Conservation (phyloP, 1,284 basidiomycete species). For the Ganoderma lucidum region DNA sequence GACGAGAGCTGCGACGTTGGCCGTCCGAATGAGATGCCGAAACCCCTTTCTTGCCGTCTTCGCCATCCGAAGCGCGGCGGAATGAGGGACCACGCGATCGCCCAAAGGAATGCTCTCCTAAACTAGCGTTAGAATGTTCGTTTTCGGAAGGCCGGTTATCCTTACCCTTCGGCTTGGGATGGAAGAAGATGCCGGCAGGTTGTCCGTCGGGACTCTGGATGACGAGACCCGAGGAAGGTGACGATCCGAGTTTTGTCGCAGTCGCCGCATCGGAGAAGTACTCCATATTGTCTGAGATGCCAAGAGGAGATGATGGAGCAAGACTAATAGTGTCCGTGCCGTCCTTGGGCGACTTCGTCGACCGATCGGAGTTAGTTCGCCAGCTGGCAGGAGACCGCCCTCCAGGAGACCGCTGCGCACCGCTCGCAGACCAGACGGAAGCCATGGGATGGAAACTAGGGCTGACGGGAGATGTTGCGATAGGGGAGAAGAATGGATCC, state of each 20-base stretch:
- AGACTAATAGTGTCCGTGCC: constrained; percentile 44
- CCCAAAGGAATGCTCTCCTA: constrained; percentile 15
- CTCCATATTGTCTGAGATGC: constrained; percentile 80
- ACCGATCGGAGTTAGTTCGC: constrained; percentile 67
- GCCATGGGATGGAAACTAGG: constrained; percentile 58
- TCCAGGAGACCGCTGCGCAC: constrained; percentile 51
- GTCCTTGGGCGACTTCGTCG: constrained; percentile 61
- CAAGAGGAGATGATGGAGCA: constrained; percentile 77
- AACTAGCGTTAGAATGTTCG: constrained; percentile 6
- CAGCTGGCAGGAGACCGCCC: constrained; percentile 53
- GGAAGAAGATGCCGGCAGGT: constrained; percentile 94
- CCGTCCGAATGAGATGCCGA: constrained; percentile 11
- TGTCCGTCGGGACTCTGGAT: constrained; percentile 94
- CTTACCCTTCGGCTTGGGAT: constrained; percentile 65
- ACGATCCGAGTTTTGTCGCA: constrained; percentile 74
- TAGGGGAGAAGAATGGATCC: constrained; percentile 91
- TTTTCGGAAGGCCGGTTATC: constrained; percentile 28
- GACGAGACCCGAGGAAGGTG: constrained; percentile 87
- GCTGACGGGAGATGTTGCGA: constrained; percentile 88
- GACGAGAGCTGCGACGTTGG: constrained; percentile 26
- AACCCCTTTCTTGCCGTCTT: constrained; percentile 25
- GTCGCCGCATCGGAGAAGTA: constrained; percentile 87
- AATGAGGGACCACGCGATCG: constrained; percentile 30
- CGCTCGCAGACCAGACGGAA: constrained; percentile 51
- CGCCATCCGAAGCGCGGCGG: constrained; percentile 32